phyloP scores from a whole-genome alignment of 1,284 basidiomycete genomes.

The Heterobasidion annosum region DNA sequence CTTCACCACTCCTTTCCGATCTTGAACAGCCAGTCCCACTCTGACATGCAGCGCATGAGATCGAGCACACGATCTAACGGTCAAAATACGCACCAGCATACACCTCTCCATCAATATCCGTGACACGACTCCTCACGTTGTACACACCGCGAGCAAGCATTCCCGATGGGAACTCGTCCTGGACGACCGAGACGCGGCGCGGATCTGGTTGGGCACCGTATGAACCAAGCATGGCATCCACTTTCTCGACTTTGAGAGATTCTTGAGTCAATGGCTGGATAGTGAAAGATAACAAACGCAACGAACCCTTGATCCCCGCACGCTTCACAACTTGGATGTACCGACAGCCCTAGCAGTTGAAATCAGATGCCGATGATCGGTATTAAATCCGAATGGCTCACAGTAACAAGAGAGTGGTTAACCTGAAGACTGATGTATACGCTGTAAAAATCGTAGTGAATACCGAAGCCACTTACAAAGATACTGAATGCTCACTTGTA shows the following conservation, averaged over 20 bases:
- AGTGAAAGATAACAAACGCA: not conserved
- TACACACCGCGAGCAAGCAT: conserved; percentile 78
- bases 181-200: conserved; percentile 64
- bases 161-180: conserved; percentile 78
- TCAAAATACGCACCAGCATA: conserved; percentile 52
- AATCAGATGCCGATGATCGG: conserved; percentile 3
- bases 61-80: too few relatives aligned
- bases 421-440: conserved; percentile 75
- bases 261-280: not conserved
- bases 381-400: conserved; percentile 21
- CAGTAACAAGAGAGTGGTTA: conserved; percentile 80
- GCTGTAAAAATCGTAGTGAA: conserved; percentile 26
- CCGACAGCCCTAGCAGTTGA: conserved; percentile 52
- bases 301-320: conserved; percentile 54
- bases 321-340: conserved; percentile 84
- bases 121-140: conserved; percentile 67
- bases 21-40: conserved; percentile 80
- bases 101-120: conserved; percentile 75
- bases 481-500: conserved; percentile 48
- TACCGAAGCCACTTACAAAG: conserved; percentile 1
- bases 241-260: conserved; percentile 60
- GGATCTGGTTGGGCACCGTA: conserved; percentile 63
- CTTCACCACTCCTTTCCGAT: conserved; percentile 73
- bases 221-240: conserved; percentile 88
- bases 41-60: conserved; percentile 23